phyloP scores from a whole-genome alignment of 768 basidiomycete species.

The Pleurotus giganteus region DNA sequence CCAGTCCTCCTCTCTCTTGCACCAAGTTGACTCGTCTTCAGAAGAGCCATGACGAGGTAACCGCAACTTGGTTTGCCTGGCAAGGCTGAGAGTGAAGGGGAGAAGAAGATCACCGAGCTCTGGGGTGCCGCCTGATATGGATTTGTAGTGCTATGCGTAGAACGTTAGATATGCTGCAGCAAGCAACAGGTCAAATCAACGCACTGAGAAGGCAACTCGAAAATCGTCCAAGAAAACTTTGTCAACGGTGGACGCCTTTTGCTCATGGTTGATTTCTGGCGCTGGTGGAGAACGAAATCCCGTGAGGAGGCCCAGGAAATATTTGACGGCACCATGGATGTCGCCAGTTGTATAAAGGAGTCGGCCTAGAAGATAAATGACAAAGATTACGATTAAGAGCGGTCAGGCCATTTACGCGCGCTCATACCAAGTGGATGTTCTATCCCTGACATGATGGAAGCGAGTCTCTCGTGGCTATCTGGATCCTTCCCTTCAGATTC shows the following conservation, averaged over 20 bases:
- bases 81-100: constrained; percentile 66
- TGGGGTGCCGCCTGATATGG: constrained; percentile 47
- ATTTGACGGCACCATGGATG: constrained; percentile 67
- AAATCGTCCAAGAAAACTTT: constrained; percentile 87
- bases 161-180: background rate
- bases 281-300: constrained; percentile 30
- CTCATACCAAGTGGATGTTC: constrained; percentile 73
- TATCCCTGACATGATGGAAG: constrained; percentile 66
- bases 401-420: background rate
- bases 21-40: constrained; percentile 54
- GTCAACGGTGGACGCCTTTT: constrained; percentile 38
- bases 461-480: constrained; percentile 43
- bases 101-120: constrained; percentile 48
- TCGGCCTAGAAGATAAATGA: constrained; percentile 57
- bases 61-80: constrained; percentile 54
- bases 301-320: constrained; percentile 74
- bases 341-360: constrained; percentile 91
- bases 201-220: constrained; percentile 77
- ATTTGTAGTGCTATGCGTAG: constrained; percentile 62
- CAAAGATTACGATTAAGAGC: background rate
- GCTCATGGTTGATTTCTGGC: constrained; percentile 17
- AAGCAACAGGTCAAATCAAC: constrained; percentile 14
- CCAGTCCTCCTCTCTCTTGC: constrained; percentile 66
- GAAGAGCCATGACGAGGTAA: constrained; percentile 48
- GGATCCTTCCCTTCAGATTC: constrained; percentile 57